Base-by-base conservation (phyloP, 176 grass and related monocot species). In the Puya raimondii region DNA sequence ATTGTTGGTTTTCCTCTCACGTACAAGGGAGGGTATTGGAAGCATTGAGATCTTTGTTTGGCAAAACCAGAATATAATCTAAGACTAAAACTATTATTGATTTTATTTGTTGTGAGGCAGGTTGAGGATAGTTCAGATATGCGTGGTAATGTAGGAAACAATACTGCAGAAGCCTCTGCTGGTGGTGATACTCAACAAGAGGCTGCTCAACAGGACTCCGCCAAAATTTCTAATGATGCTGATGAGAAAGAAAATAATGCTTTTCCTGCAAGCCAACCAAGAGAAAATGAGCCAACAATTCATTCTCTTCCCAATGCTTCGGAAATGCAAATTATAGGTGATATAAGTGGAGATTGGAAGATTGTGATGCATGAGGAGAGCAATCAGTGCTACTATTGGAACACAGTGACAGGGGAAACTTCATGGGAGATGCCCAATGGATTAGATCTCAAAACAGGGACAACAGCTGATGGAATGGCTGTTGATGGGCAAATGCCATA, bases 331-430 rank as follows among this genome's bases (percentile, higher is more conserved):
- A 87, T 86, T 78, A 54, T 96, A 76, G 81, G 88, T 79, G 92
- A 89, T 48, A 11, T 76, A 25, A 66, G 81, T 84, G 90, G 82
- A 68, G 82, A 81, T 80, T 99, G 95, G 95, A 99, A 94, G 79
- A 70, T 79, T 69, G 66, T 99, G 66, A 94, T 99, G 80, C 84
- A 93, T 78, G 89, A 74, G 70, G 82, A 91, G 72, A 94, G 85
- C 59, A 99, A 79, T 73, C 95, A 86, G 63, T 91, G 83, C 78
- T 99, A 99, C 74, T 99, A 93, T 67, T 99, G 95, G 95, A 99
- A 99, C 66, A 93, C 85, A 16, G 69, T 91, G 71, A 99, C 95
- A 65, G 95, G 95, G 47, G 90, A 99, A 86, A 99, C 90, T 47
- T 93, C 89, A 63, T 99, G 95, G 95, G 95, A 91, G 69, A 80